Conservation (phyloP, 2,329 filamentous ascomycete species). For the Aspergillus viridinutans region DNA sequence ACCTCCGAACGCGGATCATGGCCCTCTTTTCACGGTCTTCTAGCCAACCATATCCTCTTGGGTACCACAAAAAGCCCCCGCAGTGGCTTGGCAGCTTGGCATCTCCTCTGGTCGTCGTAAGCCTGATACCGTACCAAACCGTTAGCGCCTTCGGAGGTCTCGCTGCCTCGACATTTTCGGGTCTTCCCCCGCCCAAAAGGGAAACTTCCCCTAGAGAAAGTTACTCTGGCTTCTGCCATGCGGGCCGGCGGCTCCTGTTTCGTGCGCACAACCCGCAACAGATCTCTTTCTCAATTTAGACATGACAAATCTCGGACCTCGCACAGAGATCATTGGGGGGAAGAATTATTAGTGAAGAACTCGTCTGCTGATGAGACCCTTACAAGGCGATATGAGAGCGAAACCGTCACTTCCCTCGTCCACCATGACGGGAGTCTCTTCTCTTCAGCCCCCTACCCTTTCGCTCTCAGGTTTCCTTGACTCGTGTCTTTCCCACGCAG, state of each 20-base stretch:
- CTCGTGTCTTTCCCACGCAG: background rate
- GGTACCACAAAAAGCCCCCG: slow-evolving; percentile 10
- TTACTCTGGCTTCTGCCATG: background rate
- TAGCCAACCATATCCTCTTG: slow-evolving; percentile 6
- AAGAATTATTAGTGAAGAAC: background rate
- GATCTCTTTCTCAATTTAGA: background rate
- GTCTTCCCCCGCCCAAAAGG: background rate
- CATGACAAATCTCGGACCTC: background rate
- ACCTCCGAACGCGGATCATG: slow-evolving; percentile 20
- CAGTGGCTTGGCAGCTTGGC: slow-evolving; percentile 21
- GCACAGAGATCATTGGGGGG: background rate
- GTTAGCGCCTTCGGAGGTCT: background rate
- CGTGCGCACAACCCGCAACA: background rate
- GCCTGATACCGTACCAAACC: background rate
- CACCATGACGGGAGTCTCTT: background rate
- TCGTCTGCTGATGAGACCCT: background rate
- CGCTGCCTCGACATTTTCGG: background rate
- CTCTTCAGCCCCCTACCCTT: background rate
- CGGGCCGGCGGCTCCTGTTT: too few relatives aligned
- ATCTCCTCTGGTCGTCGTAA: slow-evolving; percentile 8
- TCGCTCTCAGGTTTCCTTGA: background rate
- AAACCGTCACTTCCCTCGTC: background rate
- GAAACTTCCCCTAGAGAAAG: background rate
- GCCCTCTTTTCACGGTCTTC: background rate
- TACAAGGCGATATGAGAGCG: background rate